A percentile compares a stretch with the other conserved stretches of the same genome.
phyloP scores from a whole-genome alignment of 1,284 basidiomycete genomes.

The Salmacisia buchloeana region DNA sequence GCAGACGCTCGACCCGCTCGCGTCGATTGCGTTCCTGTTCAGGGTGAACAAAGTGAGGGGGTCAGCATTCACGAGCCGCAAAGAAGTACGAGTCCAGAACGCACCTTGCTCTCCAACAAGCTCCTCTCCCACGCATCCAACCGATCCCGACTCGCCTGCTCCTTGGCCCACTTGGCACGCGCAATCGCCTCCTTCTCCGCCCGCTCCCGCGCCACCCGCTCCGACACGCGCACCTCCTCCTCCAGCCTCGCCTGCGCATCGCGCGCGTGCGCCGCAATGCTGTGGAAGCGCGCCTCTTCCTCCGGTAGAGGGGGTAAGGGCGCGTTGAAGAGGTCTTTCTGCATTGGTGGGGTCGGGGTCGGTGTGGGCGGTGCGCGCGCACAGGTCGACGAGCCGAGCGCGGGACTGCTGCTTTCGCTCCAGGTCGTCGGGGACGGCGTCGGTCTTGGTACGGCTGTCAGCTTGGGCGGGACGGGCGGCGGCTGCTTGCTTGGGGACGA shows the following conservation, averaged over 20 bases:
- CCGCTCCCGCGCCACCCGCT: not conserved
- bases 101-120: not conserved
- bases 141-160: slow-evolving; percentile 1
- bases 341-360: not conserved
- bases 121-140: slow-evolving; percentile 4
- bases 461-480: too few species aligned
- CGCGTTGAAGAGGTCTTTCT: not conserved
- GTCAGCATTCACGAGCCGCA: not conserved
- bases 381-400: not conserved
- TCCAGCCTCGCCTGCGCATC: not conserved
- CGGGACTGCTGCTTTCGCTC: too few species aligned
- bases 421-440: too few species aligned
- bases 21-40: not conserved
- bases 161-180: slow-evolving; percentile 1
- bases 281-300: not conserved
- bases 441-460: too few species aligned
- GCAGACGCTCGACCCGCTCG: not conserved
- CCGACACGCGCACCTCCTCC: not conserved
- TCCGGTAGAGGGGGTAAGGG: not conserved
- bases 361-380: not conserved
- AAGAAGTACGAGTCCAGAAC: not conserved
- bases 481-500: too few species aligned
- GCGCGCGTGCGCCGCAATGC: not conserved
- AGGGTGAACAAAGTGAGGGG: not conserved
- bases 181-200: slow-evolving; percentile 3